These are phyloP conservation scores for Ustilago nuda DNA, from an alignment of 1,284 basidiomycete species.

Conservation along the genomic window DNA sequence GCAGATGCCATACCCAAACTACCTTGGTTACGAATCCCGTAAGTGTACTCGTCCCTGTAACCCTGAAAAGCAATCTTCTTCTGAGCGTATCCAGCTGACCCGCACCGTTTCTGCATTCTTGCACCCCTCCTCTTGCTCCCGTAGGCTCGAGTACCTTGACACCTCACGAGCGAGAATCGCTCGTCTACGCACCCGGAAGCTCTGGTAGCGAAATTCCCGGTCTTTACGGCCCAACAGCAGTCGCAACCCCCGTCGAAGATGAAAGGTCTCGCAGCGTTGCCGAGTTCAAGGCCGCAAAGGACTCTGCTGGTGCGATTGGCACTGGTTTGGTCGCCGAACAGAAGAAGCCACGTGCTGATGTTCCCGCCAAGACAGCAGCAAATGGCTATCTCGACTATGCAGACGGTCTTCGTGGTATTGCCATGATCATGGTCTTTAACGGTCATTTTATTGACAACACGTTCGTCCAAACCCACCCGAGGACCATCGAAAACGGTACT, in stretches of 20 bases:
- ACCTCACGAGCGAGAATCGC: constrained; percentile 19
- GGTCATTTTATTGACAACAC: constrained; percentile 70
- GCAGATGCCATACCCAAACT: constrained; percentile 29
- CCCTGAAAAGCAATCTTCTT: neutral
- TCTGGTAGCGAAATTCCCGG: constrained; percentile 18
- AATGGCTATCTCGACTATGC: constrained; percentile 68
- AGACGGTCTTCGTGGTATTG: constrained; percentile 70
- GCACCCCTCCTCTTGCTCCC: neutral
- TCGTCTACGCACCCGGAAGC: constrained; percentile 19
- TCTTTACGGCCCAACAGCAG: constrained; percentile 22
- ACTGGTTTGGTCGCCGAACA: constrained; percentile 25
- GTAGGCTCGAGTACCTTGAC: constrained; percentile 33
- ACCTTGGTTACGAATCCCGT: constrained; percentile 28
- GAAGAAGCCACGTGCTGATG: constrained; percentile 32
- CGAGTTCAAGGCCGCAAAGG: constrained; percentile 47
- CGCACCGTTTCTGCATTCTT: neutral
- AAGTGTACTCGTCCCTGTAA: constrained; percentile 16
- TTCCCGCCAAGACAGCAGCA: constrained; percentile 34
- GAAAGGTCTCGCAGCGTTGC: constrained; percentile 22
- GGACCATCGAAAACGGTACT: constrained; percentile 66
- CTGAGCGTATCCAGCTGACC: neutral
- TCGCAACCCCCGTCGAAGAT: constrained; percentile 16
- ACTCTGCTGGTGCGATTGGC: constrained; percentile 39
- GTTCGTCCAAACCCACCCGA: constrained; percentile 67
- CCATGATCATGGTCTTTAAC: constrained; percentile 69